Evolutionary conservation across 2,329 filamentous ascomycete species (phyloP).

Genomic region (Fusarium mexicanum): DNA sequence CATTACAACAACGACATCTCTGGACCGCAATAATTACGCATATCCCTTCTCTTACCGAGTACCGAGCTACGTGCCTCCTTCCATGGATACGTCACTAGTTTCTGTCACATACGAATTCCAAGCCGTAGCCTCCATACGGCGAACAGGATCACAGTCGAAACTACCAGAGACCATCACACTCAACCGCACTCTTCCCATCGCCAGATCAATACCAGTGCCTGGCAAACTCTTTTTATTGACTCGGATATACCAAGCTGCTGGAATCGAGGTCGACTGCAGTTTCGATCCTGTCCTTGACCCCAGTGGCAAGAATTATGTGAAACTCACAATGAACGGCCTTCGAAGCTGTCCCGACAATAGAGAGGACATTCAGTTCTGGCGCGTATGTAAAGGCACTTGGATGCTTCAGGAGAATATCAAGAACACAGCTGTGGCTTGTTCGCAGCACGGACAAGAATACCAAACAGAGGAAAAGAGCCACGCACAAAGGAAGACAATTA

Average conservation of each 20-base stretch:
- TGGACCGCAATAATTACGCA: constrained; percentile 36
- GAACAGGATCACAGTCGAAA: constrained; percentile 54
- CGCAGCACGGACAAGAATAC: constrained; percentile 65
- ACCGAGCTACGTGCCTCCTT: constrained; percentile 82
- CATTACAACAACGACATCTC: background rate
- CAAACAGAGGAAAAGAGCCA: background rate
- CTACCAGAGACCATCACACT: constrained; percentile 63
- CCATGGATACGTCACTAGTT: constrained; percentile 76
- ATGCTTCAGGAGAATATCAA: constrained; percentile 86
- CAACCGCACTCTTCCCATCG: constrained; percentile 74
- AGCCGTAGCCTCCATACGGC: constrained; percentile 69
- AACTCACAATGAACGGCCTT: constrained; percentile 62
- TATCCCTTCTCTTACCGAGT: constrained; percentile 91
- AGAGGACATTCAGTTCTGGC: constrained; percentile 78
- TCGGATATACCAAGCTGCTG: constrained; percentile 83
- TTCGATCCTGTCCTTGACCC: constrained; percentile 84
- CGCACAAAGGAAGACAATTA: constrained; percentile 69
- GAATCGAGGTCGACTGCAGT: constrained; percentile 83
- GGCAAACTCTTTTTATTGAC: constrained; percentile 79
- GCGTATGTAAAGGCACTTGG: constrained; percentile 89
- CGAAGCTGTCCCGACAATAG: constrained; percentile 72
- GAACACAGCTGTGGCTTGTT: constrained; percentile 78
- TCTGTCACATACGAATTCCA: constrained; percentile 81
- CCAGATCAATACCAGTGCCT: constrained; percentile 76
- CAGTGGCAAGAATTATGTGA: constrained; percentile 71